phyloP scores from a whole-genome alignment of 768 basidiomycete genomes.

The Amanita pseudoporphyria region DNA sequence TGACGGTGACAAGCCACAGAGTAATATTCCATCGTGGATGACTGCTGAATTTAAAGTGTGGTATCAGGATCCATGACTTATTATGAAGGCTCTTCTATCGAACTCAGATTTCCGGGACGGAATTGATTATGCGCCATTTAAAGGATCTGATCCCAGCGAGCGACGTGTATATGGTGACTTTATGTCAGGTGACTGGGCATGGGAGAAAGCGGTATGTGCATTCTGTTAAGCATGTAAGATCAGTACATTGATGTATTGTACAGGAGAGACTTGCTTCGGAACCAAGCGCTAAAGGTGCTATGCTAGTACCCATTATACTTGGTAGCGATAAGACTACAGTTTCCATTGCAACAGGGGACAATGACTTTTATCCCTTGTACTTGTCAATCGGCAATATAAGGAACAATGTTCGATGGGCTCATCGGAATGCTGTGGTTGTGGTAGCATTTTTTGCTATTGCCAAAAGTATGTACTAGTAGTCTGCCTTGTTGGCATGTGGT shows the following conservation, averaged over 20 bases:
- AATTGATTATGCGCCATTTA: neutral
- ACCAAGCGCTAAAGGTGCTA: conserved; percentile 14
- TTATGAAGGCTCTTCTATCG: neutral
- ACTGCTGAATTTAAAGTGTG: neutral
- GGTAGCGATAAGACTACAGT: conserved; percentile 28
- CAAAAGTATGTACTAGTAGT: conserved; percentile 15
- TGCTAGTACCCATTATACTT: conserved; percentile 17
- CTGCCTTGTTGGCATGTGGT: neutral
- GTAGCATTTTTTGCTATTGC: conserved; percentile 15
- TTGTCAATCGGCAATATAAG: conserved; percentile 13
- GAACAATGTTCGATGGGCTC: conserved; percentile 11
- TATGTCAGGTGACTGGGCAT: too few relatives aligned
- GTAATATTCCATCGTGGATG: too few relatives aligned
- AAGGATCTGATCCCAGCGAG: neutral
- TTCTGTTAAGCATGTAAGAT: conserved; percentile 8
- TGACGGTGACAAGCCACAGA: too few relatives aligned
- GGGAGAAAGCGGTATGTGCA: too few relatives aligned
- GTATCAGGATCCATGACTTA: neutral
- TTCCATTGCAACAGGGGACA: conserved; percentile 19
- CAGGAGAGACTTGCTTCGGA: conserved; percentile 15
- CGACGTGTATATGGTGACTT: too few relatives aligned
- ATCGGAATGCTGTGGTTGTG: conserved; percentile 12
- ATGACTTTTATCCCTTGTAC: conserved; percentile 20
- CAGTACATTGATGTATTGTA: neutral
- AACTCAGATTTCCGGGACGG: neutral